Conservation (phyloP, 352 stramenopile genomes). For the Aphanomyces stellatus region DNA sequence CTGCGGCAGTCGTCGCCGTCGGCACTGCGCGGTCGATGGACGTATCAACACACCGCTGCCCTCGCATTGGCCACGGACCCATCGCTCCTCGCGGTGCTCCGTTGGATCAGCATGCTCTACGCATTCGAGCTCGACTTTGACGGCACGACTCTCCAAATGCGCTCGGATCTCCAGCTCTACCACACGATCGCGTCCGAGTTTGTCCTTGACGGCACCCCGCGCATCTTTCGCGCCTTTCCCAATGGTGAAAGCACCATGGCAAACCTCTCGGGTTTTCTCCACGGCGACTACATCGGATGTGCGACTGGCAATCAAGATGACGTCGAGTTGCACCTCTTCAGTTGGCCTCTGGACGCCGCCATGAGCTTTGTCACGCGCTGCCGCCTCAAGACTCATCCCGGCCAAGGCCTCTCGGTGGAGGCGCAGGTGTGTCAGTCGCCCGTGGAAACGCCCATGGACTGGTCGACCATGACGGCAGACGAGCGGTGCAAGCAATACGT, state of each 20-base stretch:
- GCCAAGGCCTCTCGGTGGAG: background rate
- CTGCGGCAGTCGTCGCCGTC: background rate
- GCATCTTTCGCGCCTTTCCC: slow-evolving; percentile 50
- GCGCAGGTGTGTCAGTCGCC: background rate
- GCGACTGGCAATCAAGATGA: background rate
- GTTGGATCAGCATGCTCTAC: slow-evolving; percentile 2
- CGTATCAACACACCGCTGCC: background rate
- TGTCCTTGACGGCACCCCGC: slow-evolving; percentile 43
- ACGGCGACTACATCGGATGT: slow-evolving; percentile 55
- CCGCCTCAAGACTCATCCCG: background rate
- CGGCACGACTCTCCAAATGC: background rate
- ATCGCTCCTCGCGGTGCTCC: background rate
- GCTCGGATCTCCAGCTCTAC: background rate
- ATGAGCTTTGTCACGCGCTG: background rate
- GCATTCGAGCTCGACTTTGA: background rate
- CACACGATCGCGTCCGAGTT: slow-evolving; percentile 22
- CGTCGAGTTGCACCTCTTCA: background rate
- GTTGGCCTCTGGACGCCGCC: background rate
- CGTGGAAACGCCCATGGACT: slow-evolving; percentile 1
- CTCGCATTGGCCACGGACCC: background rate
- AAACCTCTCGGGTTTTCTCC: slow-evolving; percentile 23
- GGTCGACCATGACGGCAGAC: slow-evolving; percentile 1
- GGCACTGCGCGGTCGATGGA: background rate
- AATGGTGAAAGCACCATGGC: slow-evolving; percentile 38
- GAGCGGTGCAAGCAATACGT: slow-evolving; percentile 8